Conservation (phyloP, 1,139 yeast species). For the Scheffersomyces titani region DNA sequence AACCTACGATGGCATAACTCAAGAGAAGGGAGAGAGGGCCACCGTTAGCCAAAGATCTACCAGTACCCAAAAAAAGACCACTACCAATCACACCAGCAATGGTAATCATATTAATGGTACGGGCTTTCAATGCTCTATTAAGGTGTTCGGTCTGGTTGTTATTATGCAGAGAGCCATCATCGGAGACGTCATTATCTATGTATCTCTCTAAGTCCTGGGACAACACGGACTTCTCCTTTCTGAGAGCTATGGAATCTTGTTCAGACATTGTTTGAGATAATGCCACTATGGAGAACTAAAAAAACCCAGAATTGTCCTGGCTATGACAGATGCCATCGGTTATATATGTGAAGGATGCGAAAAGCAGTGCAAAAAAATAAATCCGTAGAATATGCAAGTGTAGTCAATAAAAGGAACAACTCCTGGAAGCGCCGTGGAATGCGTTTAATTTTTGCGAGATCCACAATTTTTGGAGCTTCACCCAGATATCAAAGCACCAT, state of each 20-base stretch:
- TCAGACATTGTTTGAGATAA: not conserved
- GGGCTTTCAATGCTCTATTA: constrained; percentile 46
- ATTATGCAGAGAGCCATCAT: constrained; percentile 4
- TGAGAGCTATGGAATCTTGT: not conserved
- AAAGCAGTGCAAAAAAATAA: not conserved
- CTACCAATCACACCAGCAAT: constrained; percentile 71
- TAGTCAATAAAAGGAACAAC: not conserved
- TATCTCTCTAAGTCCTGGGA: constrained; percentile 11
- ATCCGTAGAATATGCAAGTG: not conserved
- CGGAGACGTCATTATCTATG: constrained; percentile 4
- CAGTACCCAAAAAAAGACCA: constrained; percentile 67
- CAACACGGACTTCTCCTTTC: not conserved
- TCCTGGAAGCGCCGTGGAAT: not conserved
- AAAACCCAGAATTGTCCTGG: not conserved
- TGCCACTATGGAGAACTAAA: too few species aligned
- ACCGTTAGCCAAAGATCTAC: constrained; percentile 57
- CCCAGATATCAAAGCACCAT: not conserved
- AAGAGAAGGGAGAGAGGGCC: constrained; percentile 67
- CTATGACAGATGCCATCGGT: not conserved
- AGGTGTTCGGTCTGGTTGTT: constrained; percentile 26
- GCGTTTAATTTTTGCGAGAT: not conserved
- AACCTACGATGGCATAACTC: constrained; percentile 59
- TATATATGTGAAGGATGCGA: not conserved
- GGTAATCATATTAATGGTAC: constrained; percentile 64
- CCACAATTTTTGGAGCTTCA: not conserved